Evolutionary conservation across 768 basidiomycete genomes (phyloP).

Genomic region (Calvatia gigantea): DNA sequence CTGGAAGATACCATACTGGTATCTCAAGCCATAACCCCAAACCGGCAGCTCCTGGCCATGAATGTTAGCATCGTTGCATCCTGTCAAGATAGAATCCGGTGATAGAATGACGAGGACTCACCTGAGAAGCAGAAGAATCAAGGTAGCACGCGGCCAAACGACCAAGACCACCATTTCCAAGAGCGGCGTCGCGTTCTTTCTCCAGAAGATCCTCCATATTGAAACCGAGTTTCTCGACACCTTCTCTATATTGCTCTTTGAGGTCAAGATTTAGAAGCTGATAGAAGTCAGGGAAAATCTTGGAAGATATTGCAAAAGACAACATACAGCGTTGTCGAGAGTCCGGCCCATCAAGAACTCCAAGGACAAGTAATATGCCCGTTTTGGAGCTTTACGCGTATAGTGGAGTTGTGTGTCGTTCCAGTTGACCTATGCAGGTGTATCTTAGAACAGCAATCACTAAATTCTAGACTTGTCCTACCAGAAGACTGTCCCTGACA

Average conservation of each 20-base stretch:
- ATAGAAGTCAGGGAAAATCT: background rate
- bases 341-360: constrained; percentile 89
- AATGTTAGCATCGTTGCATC: background rate
- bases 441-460: constrained; percentile 10
- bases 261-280: constrained; percentile 87
- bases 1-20: constrained; percentile 96
- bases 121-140: constrained; percentile 85
- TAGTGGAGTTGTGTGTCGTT: constrained; percentile 76
- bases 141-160: constrained; percentile 97
- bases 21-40: constrained; percentile 94
- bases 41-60: constrained; percentile 72
- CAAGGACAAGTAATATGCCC: constrained; percentile 93
- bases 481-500: constrained; percentile 84
- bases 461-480: constrained; percentile 28
- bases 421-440: constrained; percentile 70
- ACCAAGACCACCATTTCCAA: constrained; percentile 95
- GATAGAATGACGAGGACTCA: constrained; percentile 47
- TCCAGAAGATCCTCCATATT: constrained; percentile 83
- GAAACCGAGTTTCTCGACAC: constrained; percentile 81
- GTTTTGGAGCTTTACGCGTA: constrained; percentile 81
- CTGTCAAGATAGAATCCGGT: background rate
- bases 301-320: constrained; percentile 9
- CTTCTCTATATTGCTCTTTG: constrained; percentile 68
- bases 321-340: constrained; percentile 58
- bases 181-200: constrained; percentile 88